These are phyloP conservation scores for Chlorencoelia australis DNA, from an alignment of 2,329 filamentous ascomycete species.

Conservation along the genomic window DNA sequence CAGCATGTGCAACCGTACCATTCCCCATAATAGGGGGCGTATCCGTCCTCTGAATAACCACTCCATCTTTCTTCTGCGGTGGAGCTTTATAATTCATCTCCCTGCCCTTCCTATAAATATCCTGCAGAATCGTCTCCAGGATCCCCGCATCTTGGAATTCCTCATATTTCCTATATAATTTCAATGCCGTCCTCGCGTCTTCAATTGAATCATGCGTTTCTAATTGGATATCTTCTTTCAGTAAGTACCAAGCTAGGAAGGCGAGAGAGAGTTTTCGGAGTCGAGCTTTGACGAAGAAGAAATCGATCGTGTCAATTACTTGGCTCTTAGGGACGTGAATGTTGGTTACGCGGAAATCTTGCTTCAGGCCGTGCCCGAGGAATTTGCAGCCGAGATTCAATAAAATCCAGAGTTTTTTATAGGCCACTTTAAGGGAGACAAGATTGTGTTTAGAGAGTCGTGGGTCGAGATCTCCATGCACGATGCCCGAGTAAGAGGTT, in stretches of 20 bases:
- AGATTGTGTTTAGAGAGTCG: constrained; percentile 71
- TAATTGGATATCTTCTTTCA: constrained; percentile 89
- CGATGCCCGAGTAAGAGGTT: constrained; percentile 88
- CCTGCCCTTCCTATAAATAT: constrained; percentile 64
- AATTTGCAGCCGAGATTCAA: constrained; percentile 92
- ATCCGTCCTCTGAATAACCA: constrained; percentile 37
- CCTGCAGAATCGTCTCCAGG: constrained; percentile 71
- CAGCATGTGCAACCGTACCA: too few species aligned
- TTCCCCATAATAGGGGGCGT: constrained; percentile 41
- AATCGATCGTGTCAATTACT: constrained; percentile 86
- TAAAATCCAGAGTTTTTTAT: constrained; percentile 96
- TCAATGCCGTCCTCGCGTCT: constrained; percentile 82
- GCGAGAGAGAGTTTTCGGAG: constrained; percentile 82
- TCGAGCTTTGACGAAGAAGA: constrained; percentile 75
- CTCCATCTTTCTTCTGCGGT: constrained; percentile 34
- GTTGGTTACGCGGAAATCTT: constrained; percentile 96
- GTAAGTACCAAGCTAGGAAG: constrained; percentile 82
- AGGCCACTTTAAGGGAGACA: constrained; percentile 79
- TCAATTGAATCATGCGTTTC: constrained; percentile 93
- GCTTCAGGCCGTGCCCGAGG: constrained; percentile 83
- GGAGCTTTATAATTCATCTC: constrained; percentile 50
- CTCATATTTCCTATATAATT: constrained; percentile 79
- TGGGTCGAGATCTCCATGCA: constrained; percentile 72
- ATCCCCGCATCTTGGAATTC: constrained; percentile 84
- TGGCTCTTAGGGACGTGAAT: constrained; percentile 87